phyloP scores from a whole-genome alignment of 371 early-diverging fungal genomes.

The Neoconidiobolus thromboides region DNA sequence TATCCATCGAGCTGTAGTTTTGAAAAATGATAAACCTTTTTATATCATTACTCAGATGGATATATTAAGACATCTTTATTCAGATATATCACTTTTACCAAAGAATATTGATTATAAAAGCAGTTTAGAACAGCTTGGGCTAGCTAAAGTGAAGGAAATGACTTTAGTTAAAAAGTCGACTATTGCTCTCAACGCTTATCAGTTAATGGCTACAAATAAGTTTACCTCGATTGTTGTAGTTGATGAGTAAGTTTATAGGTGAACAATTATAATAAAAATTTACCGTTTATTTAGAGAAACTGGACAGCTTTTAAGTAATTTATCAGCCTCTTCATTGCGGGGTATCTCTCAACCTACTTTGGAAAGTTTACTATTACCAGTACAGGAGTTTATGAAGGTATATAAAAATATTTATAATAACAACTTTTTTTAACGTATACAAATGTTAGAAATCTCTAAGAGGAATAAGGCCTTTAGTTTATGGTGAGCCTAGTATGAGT shows the following conservation, averaged over 20 bases:
- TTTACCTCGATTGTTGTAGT: conserved; percentile 1
- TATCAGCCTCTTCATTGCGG: conserved; percentile 4
- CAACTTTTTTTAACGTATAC: neutral
- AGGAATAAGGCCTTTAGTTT: conserved; percentile 4
- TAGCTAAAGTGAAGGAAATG: neutral
- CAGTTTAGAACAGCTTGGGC: neutral
- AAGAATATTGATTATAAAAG: neutral
- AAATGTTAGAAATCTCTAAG: conserved; percentile 2
- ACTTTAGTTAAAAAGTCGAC: neutral
- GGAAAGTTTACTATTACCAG: neutral
- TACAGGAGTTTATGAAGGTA: conserved; percentile 5
- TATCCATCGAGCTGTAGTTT: conserved; percentile 4
- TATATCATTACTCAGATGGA: conserved; percentile 5
- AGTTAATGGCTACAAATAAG: neutral
- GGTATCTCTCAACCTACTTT: neutral
- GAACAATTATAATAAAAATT: neutral
- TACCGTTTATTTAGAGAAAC: neutral
- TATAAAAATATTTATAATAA: too few relatives aligned
- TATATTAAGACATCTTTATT: neutral
- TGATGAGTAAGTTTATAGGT: neutral
- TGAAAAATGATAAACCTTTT: neutral
- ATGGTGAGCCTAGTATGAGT: neutral
- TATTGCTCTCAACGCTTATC: neutral
- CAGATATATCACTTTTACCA: neutral
- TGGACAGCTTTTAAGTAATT: conserved; percentile 1